phyloP scores from a whole-genome alignment of 1,284 basidiomycete species.

The Porogramme epimiltina region DNA sequence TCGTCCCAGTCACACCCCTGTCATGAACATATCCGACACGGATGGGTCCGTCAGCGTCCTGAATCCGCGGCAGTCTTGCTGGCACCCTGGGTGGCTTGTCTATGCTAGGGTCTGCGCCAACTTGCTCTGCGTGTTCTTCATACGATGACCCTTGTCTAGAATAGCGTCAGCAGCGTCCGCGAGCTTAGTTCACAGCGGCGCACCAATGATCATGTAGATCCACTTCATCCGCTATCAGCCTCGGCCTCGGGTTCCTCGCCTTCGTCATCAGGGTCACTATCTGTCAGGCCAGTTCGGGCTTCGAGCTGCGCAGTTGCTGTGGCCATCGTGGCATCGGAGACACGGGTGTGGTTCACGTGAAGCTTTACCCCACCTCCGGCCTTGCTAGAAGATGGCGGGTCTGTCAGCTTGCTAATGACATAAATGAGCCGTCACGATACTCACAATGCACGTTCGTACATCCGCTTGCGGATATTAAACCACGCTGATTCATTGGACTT shows the following conservation, averaged over 20 bases:
- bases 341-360: neutral
- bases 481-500: neutral
- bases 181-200: conserved; percentile 24
- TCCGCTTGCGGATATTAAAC: conserved; percentile 3
- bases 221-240: conserved; percentile 98
- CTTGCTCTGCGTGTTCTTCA: conserved; percentile 99
- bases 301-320: neutral
- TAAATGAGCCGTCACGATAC: neutral
- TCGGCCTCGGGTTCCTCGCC: no score
- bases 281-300: neutral
- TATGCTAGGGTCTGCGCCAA: conserved; percentile 92
- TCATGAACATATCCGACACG: no score
- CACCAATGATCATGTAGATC: conserved; percentile 98
- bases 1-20: no score
- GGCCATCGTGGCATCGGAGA: neutral
- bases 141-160: conserved; percentile 97
- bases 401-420: neutral
- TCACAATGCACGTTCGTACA: conserved; percentile 1
- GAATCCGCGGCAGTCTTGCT: no score
- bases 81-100: no score
- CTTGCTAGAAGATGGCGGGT: neutral
- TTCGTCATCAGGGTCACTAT: no score
- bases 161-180: neutral
- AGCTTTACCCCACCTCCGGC: neutral
- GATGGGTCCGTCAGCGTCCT: no score